Conservation (phyloP, 306 rosid species). For the Cicer chorassanicum region DNA sequence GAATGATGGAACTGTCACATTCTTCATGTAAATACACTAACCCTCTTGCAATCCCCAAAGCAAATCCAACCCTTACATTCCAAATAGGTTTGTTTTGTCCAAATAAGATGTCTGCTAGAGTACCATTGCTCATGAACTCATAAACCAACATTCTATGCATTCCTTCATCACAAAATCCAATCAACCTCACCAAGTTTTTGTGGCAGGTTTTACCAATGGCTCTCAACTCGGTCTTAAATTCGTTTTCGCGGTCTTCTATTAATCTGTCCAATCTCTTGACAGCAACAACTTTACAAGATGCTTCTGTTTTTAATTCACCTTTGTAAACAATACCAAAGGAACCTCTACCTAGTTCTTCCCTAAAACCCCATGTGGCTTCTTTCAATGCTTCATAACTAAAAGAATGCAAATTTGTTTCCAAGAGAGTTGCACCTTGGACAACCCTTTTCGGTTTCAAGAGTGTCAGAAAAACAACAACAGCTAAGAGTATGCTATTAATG, state of each 20-base stretch:
- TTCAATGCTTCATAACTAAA: conserved; percentile 46
- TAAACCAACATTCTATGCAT: conserved; percentile 48
- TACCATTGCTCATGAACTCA: conserved; percentile 54
- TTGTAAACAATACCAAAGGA: conserved; percentile 57
- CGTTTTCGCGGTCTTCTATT: conserved; percentile 52
- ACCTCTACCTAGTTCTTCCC: conserved; percentile 52
- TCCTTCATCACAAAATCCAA: conserved; percentile 58
- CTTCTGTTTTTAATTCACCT: conserved; percentile 40
- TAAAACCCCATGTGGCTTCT: conserved; percentile 48
- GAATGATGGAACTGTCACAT: conserved; percentile 55
- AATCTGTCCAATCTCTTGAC: conserved; percentile 56
- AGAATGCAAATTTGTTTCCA: conserved; percentile 47
- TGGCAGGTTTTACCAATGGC: conserved; percentile 54
- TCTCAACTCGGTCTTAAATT: conserved; percentile 51
- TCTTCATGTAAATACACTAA: conserved; percentile 56
- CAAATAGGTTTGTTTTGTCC: conserved; percentile 47
- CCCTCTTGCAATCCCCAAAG: conserved; percentile 55
- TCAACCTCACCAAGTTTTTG: conserved; percentile 54
- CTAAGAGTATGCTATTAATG: conserved; percentile 34
- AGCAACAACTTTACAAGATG: conserved; percentile 35
- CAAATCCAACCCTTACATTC: conserved; percentile 47
- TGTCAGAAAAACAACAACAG: conserved; percentile 18
- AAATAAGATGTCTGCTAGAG: conserved; percentile 46
- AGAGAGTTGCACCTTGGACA: conserved; percentile 26
- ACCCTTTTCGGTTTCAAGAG: conserved; percentile 39